These are phyloP conservation scores for Fragaria ananassa DNA, from an alignment of 306 rosid species.

Conservation along the genomic window DNA sequence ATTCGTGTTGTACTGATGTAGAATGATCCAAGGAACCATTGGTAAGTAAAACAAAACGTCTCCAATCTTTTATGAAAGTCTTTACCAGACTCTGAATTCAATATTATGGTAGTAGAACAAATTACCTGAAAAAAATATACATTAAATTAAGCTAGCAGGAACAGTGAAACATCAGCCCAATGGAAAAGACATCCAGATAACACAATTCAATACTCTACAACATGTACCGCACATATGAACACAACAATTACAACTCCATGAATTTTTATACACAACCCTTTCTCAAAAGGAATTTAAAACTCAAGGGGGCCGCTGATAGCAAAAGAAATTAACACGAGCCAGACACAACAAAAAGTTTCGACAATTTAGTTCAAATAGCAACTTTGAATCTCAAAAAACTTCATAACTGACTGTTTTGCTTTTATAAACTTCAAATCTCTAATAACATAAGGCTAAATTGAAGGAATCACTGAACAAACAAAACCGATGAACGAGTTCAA, in stretches of 20 bases:
- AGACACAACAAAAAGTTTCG: too few relatives aligned
- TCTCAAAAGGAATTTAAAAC: too few relatives aligned
- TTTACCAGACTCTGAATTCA: constrained; percentile 64
- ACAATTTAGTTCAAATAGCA: neutral
- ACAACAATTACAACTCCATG: neutral
- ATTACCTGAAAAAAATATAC: constrained; percentile 59
- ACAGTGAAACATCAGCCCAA: neutral
- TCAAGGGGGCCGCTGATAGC: neutral
- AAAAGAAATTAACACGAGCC: neutral
- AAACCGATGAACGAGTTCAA: neutral
- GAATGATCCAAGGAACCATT: constrained; percentile 69
- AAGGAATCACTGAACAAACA: neutral
- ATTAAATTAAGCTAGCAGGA: neutral
- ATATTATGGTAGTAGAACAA: constrained; percentile 46
- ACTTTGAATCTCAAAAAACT: neutral
- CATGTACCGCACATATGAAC: neutral
- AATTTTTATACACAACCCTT: neutral
- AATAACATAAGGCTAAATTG: neutral
- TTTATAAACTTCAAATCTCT: neutral
- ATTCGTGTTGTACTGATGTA: constrained; percentile 98
- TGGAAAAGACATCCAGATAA: neutral
- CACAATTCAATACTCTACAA: neutral
- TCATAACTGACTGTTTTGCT: neutral
- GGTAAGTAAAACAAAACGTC: constrained; percentile 75
- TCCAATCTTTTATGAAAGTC: constrained; percentile 57